A percentile compares a stretch with the other conserved stretches of the same genome.
phyloP scores from a whole-genome alignment of 192 early-diverging fungal genomes.

The Backusella sp. region DNA sequence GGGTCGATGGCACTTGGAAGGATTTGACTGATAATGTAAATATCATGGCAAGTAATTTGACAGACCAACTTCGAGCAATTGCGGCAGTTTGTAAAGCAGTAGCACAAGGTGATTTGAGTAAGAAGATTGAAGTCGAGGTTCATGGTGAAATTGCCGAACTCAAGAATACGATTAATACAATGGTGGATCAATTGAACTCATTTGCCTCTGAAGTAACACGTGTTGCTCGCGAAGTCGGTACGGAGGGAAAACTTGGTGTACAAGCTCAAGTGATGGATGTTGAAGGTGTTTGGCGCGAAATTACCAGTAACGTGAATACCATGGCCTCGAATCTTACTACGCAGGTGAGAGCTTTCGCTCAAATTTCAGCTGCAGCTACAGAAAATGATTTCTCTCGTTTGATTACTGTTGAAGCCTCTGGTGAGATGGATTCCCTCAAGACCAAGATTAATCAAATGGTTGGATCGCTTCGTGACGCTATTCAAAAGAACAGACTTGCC shows the following conservation, averaged over 20 bases:
- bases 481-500: conserved; percentile 73
- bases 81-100: conserved; percentile 52
- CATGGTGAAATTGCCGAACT: conserved; percentile 55
- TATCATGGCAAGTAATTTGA: conserved; percentile 56
- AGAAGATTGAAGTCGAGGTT: conserved; percentile 51
- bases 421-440: conserved; percentile 65
- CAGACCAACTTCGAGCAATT: conserved; percentile 51
- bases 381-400: conserved; percentile 54
- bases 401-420: conserved; percentile 63
- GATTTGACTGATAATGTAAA: conserved; percentile 57
- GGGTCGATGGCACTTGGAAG: conserved; percentile 52
- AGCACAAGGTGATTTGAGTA: conserved; percentile 44
- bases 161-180: conserved; percentile 59
- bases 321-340: conserved; percentile 61
- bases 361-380: conserved; percentile 58
- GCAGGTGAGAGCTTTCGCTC: conserved; percentile 66
- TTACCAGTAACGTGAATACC: conserved; percentile 64
- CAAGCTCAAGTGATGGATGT: conserved; percentile 74
- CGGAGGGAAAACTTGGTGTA: conserved; percentile 70
- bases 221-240: conserved; percentile 65
- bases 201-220: conserved; percentile 62
- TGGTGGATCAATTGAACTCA: conserved; percentile 54
- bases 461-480: conserved; percentile 66
- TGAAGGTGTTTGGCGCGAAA: conserved; percentile 70
- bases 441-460: conserved; percentile 71